Conservation (phyloP, 1,139 yeast genomes). For the Citeromyces hawaiiensis region DNA sequence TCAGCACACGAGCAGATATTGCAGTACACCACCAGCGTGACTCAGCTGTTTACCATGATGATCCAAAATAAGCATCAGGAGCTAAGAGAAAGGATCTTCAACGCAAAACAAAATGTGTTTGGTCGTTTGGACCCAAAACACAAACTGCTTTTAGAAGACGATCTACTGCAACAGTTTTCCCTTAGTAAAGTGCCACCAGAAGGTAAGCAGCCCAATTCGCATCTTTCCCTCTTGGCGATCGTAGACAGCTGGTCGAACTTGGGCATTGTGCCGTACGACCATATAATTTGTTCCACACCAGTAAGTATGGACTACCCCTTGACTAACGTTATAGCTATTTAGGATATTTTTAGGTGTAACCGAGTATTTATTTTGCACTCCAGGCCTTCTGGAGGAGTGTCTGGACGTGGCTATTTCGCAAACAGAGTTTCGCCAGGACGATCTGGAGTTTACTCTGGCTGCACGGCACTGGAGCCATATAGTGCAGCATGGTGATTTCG, state of each 20-base stretch:
- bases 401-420: slow-evolving; percentile 58
- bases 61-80: slow-evolving; percentile 52
- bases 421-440: slow-evolving; percentile 69
- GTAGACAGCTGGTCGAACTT: slow-evolving; percentile 89
- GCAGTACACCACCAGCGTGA: slow-evolving; percentile 77
- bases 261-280: slow-evolving; percentile 87
- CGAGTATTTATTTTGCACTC: slow-evolving; percentile 79
- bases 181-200: slow-evolving; percentile 66
- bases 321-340: slow-evolving; percentile 24
- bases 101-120: slow-evolving; percentile 69
- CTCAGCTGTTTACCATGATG: slow-evolving; percentile 76
- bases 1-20: slow-evolving; percentile 85
- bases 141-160: slow-evolving; percentile 63
- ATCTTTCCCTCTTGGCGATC: slow-evolving; percentile 73
- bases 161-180: slow-evolving; percentile 66
- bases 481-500: slow-evolving; percentile 65
- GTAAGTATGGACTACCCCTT: slow-evolving; percentile 1
- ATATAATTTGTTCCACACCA: slow-evolving; percentile 94
- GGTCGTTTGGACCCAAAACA: slow-evolving; percentile 37
- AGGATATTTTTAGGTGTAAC: slow-evolving; percentile 90
- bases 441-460: slow-evolving; percentile 72
- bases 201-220: slow-evolving; percentile 72
- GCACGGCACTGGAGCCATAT: slow-evolving; percentile 80
- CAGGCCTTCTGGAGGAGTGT: slow-evolving; percentile 68
- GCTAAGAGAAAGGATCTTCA: slow-evolving; percentile 39